These are phyloP conservation scores for Nyssa sinensis DNA, from an alignment of 148 eudicot species.

Conservation along the genomic window DNA sequence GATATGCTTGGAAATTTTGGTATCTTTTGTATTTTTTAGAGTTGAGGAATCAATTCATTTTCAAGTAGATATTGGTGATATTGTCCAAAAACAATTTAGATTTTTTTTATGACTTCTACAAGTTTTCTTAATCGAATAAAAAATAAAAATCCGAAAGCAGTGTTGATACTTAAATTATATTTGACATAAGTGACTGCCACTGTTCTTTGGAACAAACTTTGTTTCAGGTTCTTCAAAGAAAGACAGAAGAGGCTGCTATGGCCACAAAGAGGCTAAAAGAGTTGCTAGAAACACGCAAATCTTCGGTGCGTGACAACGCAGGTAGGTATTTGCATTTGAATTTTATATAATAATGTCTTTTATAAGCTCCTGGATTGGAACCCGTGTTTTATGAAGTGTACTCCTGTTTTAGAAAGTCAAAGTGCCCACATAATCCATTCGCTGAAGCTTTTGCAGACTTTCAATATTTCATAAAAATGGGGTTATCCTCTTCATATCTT, in stretches of 20 bases:
- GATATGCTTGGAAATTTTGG: not conserved
- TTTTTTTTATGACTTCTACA: not conserved
- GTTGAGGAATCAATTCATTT: not conserved
- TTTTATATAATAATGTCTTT: conserved; percentile 2
- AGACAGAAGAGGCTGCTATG: conserved; percentile 99
- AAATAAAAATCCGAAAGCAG: not conserved
- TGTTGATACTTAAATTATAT: too few species aligned
- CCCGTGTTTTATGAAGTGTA: not conserved
- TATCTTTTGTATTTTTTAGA: too few species aligned
- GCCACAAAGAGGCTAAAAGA: conserved; percentile 98
- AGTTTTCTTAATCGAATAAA: too few species aligned
- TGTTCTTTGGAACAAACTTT: not conserved
- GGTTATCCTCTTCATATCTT: too few species aligned
- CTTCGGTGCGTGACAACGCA: conserved; percentile 72
- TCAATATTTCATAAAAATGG: too few species aligned
- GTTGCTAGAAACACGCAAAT: conserved; percentile 91
- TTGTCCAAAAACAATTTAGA: not conserved
- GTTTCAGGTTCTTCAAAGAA: conserved; percentile 93
- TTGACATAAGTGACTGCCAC: not conserved
- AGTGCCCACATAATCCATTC: not conserved
- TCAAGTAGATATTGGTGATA: not conserved
- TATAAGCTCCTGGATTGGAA: not conserved
- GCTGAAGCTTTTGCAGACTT: not conserved
- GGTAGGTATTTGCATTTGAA: conserved; percentile 39
- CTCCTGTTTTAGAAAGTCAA: not conserved